Evolutionary conservation across 495 filamentous ascomycete genomes (phyloP).

Genomic region (Neurospora pannonica): DNA sequence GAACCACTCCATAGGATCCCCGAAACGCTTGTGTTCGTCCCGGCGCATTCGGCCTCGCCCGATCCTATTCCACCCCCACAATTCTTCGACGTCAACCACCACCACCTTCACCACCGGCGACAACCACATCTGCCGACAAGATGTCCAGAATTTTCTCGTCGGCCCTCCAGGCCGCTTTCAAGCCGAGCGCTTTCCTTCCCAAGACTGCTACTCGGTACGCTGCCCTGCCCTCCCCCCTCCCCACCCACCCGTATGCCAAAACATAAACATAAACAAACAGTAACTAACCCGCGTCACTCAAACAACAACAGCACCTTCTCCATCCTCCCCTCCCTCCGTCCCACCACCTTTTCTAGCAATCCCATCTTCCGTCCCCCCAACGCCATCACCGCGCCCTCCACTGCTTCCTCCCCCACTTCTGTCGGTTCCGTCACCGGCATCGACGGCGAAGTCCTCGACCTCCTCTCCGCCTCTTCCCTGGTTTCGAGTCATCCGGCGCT

Average conservation of each 20-base stretch:
- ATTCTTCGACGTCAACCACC: neutral
- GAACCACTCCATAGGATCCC: neutral
- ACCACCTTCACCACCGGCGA: neutral
- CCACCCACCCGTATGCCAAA: no score
- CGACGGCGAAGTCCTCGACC: constrained; percentile 14
- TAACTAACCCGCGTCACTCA: no score
- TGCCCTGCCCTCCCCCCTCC: no score
- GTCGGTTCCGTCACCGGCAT: neutral
- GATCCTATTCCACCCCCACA: neutral
- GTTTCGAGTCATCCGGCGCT: constrained; percentile 30
- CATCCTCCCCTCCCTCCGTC: constrained; percentile 30
- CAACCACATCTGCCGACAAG: neutral
- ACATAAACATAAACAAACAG: no score
- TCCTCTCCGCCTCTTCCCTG: constrained; percentile 24
- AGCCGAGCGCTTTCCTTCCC: constrained; percentile 4
- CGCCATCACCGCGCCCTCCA: constrained; percentile 3
- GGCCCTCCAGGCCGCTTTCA: constrained; percentile 13
- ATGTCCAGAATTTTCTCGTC: constrained; percentile 1
- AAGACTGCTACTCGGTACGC: constrained; percentile 9
- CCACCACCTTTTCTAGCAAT: constrained; percentile 11
- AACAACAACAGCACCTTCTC: constrained; percentile 28
- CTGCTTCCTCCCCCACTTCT: neutral
- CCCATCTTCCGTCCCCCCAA: constrained; percentile 21
- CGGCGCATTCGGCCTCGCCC: neutral
- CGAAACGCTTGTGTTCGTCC: neutral